Conservation (phyloP, 148 eudicot genomes). For the Fallopia convolvulus region DNA sequence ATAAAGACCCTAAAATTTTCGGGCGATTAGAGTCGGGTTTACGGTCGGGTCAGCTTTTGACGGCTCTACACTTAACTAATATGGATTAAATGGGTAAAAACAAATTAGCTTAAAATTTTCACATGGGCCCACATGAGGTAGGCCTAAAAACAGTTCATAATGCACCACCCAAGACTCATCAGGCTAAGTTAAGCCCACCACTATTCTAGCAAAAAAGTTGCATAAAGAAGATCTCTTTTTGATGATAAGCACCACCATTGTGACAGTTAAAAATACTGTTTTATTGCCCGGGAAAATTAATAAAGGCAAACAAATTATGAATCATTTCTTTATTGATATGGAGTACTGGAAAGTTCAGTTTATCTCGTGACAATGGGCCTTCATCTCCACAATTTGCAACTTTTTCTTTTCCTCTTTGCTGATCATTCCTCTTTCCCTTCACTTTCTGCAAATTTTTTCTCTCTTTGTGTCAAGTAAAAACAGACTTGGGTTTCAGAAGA, state of each 20-base stretch:
- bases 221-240: neutral
- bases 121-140: constrained; percentile 2
- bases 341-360: constrained; percentile 55
- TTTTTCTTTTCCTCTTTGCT: neutral
- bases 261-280: constrained; percentile 64
- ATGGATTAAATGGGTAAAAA: neutral
- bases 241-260: constrained; percentile 2
- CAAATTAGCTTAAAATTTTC: neutral
- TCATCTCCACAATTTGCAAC: neutral
- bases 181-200: neutral
- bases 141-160: constrained; percentile 10
- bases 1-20: no score
- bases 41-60: no score
- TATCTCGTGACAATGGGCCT: constrained; percentile 33
- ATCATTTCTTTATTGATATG: constrained; percentile 26
- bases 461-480: neutral
- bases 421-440: neutral
- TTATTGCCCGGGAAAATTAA: constrained; percentile 58
- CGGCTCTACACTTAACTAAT: neutral
- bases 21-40: no score
- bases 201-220: neutral
- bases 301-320: constrained; percentile 10
- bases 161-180: neutral
- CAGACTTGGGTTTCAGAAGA: neutral
- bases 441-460: neutral